Evolutionary conservation across 164 flowering plant genomes (phyloP), one percentile per base, ranked within the genome.

Genomic region (Platanus orientalis): DNA sequence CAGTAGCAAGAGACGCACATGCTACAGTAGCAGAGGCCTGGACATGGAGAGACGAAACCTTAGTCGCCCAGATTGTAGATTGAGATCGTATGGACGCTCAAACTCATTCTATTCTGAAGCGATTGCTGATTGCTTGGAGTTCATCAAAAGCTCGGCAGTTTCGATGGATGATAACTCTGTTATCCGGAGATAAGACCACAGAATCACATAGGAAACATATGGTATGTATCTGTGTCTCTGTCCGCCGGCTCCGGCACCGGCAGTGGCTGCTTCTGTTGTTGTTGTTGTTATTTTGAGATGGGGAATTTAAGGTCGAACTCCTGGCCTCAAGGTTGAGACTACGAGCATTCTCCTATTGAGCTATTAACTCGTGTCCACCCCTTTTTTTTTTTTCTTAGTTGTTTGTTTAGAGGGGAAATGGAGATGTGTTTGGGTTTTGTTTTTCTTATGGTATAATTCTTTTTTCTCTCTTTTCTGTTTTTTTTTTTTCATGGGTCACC

Each of bases 61-160:
- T 17, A 26, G 19, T 14, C 36, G 48, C 6, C 23, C 42, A 2
- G 66, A 58, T n/a, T 58, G 51, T 29, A 71, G 71, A 69, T 53
- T 76, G 19, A 60, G 77, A 42, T 70, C 77, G 0, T 72, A 64
- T 14, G 74, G 71, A 0, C 76, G 85, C 4, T 81, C 91, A 1
- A 83, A 85, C 63, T 84, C 86, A 2, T 88, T 85, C 66, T 84
- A 84, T 49, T 70, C 88, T 0, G 91, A 88, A 73, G 95, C 95
- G 14, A 88, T 88, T 50, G 88, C 86, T 0, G 95, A 88, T 42
- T 88, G 95, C 73, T 71, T 88, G 77, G 95, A 88, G 74, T 88
- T 84, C 61, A 88, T 88, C 71, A 85, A 81, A 62, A 54, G 84
- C 6, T 66, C 84, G 1, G 79, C 90, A 23, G 28, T 75, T 40